These are phyloP conservation scores for Teunomyces atbi DNA, from an alignment of 805 yeast species.

Conservation along the genomic window DNA sequence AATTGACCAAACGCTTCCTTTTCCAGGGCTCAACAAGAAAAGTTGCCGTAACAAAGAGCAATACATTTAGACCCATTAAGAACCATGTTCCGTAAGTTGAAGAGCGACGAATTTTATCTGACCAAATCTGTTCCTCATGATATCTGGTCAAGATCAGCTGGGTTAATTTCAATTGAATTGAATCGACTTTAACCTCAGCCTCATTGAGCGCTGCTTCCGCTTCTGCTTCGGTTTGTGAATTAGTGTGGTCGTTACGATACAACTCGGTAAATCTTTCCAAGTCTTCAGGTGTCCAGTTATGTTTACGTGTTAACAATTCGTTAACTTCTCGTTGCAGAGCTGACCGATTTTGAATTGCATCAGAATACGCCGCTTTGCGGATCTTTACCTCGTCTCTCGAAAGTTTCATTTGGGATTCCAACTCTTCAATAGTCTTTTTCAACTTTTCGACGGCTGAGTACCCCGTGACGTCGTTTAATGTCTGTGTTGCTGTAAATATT, in stretches of 20 bases:
- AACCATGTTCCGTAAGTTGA: constrained; percentile 97
- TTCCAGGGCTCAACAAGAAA: constrained; percentile 94
- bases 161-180: constrained; percentile 63
- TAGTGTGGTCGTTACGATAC: constrained; percentile 76
- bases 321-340: constrained; percentile 81
- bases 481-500: constrained; percentile 57
- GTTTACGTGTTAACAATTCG: constrained; percentile 81
- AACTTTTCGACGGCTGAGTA: constrained; percentile 76
- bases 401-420: constrained; percentile 51
- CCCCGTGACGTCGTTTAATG: constrained; percentile 89
- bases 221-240: constrained; percentile 57
- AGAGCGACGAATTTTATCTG: constrained; percentile 90
- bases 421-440: constrained; percentile 55
- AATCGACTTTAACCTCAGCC: constrained; percentile 65
- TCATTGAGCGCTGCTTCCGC: constrained; percentile 48
- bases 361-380: constrained; percentile 52
- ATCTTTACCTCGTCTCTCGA: constrained; percentile 48
- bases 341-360: constrained; percentile 63
- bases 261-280: constrained; percentile 79
- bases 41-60: constrained; percentile 78
- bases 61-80: constrained; percentile 81
- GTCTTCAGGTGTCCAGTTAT: constrained; percentile 76
- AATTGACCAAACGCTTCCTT: constrained; percentile 70
- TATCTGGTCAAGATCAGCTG: constrained; percentile 82
- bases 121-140: constrained; percentile 97